Evolutionary conservation across 805 yeast species (phyloP), one percentile per base, ranked within the genome.

Genomic region (Suhomyces sp.): DNA sequence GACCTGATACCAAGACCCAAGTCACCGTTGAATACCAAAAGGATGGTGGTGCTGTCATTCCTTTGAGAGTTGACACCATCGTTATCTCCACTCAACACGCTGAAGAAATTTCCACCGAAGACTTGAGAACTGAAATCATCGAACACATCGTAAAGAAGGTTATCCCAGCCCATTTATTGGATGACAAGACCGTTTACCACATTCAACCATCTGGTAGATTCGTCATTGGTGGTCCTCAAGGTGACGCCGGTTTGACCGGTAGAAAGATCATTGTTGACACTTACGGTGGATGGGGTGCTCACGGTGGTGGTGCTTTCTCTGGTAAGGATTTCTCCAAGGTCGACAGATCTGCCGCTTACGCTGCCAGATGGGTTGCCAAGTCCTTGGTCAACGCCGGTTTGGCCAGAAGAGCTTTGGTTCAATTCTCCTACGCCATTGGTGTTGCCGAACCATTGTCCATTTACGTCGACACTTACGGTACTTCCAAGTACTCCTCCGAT

Each of bases 251-350:
- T 78, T 76, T 93, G 64, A 93, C 98, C 53, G 98, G 98, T 70
- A 88, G 98, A 77, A 93, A 93, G 79, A 93, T 93, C 70, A 93
- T 93, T 60, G 98, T 93, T 65, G 98, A 93, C 72, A 95, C 98
- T 50, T 93, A 93, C 76, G 98, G 98, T 77, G 98, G 98, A 61
- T 95, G 98, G 95, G 97, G 98, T 73, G 98, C 98, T 61, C 98
- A 93, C 79, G 98, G 98, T 74, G 98, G 98, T 79, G 98, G 98
- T 79, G 98, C 98, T 49, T 93, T 93, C 88, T 85, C 96, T 48
- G 98, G 98, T 72, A 93, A 93, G 79, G 98, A 93, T 73, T 93
- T 87, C 86, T 88, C 97, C 68, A 93, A 93, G 80, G 98, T 93
- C 61, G 98, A 93, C 72, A 87, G 98, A 77, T 91, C 98, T 49